Base-by-base conservation (phyloP, 495 filamentous ascomycete genomes). In the Penicillium arizonense region DNA sequence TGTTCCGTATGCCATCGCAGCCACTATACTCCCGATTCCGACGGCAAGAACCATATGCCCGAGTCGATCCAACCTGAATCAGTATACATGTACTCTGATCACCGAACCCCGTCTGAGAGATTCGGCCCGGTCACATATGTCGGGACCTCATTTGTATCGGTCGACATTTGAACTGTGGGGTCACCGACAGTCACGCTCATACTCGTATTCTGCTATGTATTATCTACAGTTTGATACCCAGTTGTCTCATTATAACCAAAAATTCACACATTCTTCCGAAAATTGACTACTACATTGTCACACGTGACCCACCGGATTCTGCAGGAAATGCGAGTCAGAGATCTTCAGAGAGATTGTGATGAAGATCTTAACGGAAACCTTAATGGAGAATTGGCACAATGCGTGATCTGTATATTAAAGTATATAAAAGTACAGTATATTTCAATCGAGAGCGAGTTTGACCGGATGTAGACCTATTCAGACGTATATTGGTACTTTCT, bases 211-310 rank as follows among this genome's bases (percentile, higher is more conserved):
- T 47, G 41, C 18, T 21, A 32, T 53, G 50, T 57, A 50, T 23
- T 44, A 54, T 50, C 14, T 47, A 13, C 47, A 52, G 36, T 55
- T 53, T 55, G 59, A 62, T 62, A 62, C 59, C 58, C 58, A 44
- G 5, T 37, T 45, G 37, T 57, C 26, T 37, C 39, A 38, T 39
- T 57, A 26, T 14, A 34, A 36, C 44, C 28, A 34, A 44, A 20
- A 18, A 44, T 42, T 16, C 34, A 46, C 44, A 47, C 37, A 26
- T 16, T 18, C 24, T 18, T 18, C 20, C 26, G 20, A 7, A 30
- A 30, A 30, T 40, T 8, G 21, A 16, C 14, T 37, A 23, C 23
- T 43, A 56, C 39, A 20, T 44, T 35, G 14, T 3, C 12, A 14
- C 18, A 42, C 38, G 30, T 57, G 53, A 48, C 34, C 14, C 24